Conservation (phyloP, 2,329 filamentous ascomycete genomes). For the Aspergillus hiratsukae region DNA sequence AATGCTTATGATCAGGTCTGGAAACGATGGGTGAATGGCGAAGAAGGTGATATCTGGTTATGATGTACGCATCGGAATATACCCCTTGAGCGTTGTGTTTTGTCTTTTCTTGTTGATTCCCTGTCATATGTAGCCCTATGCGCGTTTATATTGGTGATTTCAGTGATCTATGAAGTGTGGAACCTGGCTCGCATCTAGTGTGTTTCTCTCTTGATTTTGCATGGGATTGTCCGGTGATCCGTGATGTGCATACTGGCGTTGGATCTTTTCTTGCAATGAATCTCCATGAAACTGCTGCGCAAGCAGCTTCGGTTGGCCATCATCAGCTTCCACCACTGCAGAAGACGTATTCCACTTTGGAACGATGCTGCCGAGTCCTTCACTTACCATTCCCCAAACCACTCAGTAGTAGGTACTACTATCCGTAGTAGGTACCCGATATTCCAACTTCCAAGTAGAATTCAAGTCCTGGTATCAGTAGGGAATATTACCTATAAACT, state of each 20-base stretch:
- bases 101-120: conserved; percentile 3
- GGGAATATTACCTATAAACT: too few relatives aligned
- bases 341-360: not conserved
- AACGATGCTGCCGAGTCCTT: not conserved
- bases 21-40: conserved; percentile 77
- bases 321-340: not conserved
- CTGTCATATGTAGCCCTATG: not conserved
- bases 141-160: conserved; percentile 2
- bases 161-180: not conserved
- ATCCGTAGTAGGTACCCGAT: too few relatives aligned
- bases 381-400: too few relatives aligned
- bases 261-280: conserved; percentile 1
- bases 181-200: not conserved
- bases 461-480: too few relatives aligned
- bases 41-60: conserved; percentile 91
- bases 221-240: not conserved
- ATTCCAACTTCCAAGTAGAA: too few relatives aligned
- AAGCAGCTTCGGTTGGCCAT: not conserved
- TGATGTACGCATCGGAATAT: conserved; percentile 35
- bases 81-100: conserved; percentile 33
- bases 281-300: not conserved
- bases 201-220: not conserved
- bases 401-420: too few relatives aligned
- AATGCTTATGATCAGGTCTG: conserved; percentile 84
- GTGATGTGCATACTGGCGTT: conserved; percentile 9